phyloP scores from a whole-genome alignment of 768 basidiomycete species.

The Asterophora parasitica region DNA sequence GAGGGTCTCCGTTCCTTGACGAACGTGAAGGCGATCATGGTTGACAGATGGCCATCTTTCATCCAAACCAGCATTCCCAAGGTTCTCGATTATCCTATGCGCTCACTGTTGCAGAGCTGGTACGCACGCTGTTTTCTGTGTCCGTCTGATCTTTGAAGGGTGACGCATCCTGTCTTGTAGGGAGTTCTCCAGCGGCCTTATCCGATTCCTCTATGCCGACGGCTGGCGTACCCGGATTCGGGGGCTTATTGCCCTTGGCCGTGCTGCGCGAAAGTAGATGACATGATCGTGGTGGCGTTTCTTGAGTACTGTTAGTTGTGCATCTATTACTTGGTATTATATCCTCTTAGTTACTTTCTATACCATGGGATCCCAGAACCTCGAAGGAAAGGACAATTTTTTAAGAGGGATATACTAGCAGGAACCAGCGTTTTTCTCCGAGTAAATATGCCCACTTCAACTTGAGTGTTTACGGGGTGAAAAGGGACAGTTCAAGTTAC shows the following conservation, averaged over 20 bases:
- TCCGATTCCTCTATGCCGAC: constrained; percentile 49
- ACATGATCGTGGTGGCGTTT: neutral
- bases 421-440: no score
- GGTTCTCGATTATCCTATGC: constrained; percentile 82
- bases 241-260: constrained; percentile 35
- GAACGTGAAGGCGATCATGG: constrained; percentile 81
- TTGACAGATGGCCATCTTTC: constrained; percentile 80
- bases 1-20: constrained; percentile 90
- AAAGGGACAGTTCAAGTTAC: no score
- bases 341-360: neutral
- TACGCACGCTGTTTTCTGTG: constrained; percentile 28
- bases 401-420: no score
- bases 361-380: no score
- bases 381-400: neutral
- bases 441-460: no score
- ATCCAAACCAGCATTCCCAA: constrained; percentile 84
- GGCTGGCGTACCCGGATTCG: constrained; percentile 44
- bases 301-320: neutral
- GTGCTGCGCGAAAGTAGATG: constrained; percentile 26
- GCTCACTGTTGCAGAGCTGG: constrained; percentile 72
- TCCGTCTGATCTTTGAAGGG: neutral
- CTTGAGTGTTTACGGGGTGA: no score
- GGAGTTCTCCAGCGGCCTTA: constrained; percentile 46
- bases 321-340: neutral
- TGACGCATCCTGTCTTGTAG: constrained; percentile 22